These are phyloP conservation scores for Lactuca sativa DNA, from an alignment of 129 eudicot species.

Conservation along the genomic window DNA sequence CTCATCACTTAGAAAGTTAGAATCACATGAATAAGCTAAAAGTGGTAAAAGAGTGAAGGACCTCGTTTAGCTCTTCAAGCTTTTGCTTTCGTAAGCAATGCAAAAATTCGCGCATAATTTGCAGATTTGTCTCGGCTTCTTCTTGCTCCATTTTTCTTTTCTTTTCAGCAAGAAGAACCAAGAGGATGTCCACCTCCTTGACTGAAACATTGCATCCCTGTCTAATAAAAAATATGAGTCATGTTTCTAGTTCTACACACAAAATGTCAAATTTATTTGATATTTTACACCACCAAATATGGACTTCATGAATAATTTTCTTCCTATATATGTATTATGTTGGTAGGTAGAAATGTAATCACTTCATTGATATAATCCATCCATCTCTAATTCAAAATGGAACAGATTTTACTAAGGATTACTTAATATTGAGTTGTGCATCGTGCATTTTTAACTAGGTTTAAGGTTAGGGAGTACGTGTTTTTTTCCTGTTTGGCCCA, in stretches of 20 bases:
- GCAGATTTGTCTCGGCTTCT: slow-evolving; percentile 89
- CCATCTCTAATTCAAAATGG: neutral
- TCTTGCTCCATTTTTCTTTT: slow-evolving; percentile 92
- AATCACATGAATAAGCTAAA: neutral
- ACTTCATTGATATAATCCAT: neutral
- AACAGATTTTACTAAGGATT: slow-evolving; percentile 5
- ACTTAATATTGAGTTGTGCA: neutral
- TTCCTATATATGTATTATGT: neutral
- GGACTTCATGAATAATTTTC: neutral
- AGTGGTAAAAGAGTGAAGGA: slow-evolving; percentile 16
- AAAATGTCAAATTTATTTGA: neutral
- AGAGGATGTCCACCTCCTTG: slow-evolving; percentile 75
- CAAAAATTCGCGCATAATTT: slow-evolving; percentile 71
- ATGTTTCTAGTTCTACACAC: slow-evolving; percentile 12
- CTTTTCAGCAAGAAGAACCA: slow-evolving; percentile 75
- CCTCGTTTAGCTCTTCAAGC: slow-evolving; percentile 89
- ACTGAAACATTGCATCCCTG: slow-evolving; percentile 96
- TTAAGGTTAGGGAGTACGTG: too few species aligned
- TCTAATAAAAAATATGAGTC: slow-evolving; percentile 47
- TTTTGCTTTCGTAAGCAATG: slow-evolving; percentile 66
- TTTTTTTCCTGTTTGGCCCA: neutral
- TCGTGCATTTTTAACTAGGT: neutral
- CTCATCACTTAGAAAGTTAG: too few species aligned
- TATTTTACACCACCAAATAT: neutral
- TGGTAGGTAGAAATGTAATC: too few species aligned